Evolutionary conservation across 495 filamentous ascomycete species (phyloP), one percentile per base, ranked within the genome.

Genomic region (Penicillium manginii): DNA sequence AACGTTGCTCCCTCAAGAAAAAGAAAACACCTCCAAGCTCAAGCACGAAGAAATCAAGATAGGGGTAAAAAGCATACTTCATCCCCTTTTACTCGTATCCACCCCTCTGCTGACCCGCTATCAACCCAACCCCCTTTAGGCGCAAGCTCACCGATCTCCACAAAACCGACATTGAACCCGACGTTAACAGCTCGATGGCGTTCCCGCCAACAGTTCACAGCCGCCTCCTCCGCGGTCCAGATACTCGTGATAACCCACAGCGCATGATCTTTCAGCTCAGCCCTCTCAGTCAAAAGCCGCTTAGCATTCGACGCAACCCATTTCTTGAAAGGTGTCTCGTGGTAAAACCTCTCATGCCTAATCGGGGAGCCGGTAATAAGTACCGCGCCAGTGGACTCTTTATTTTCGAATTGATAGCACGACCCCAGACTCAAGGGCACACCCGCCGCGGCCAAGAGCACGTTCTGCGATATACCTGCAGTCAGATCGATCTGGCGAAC

Each of bases 181-280:
- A 56, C 54, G 11, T 56, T 29, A 33, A 56, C 43, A 19, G 43
- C 54, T 45, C 35, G 26, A 17, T 37, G 32, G 11, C 32, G 29
- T n/a, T 56, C 40, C 45, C 43, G 15, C 43, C 43, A 56, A 8
- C 54, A 49, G 35, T 56, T 56, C 18, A 56, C 43, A 49, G 54
- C 54, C 12, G 17, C 43, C 29, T 56, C 54, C 32, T 35, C 43
- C 31, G 37, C 52, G 43, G 17, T 43, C 52, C 52, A 54, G 4
- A 39, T 54, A 54, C 52, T 54, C 21, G 52, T 54, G 21, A 54
- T 39, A 19, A 54, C 52, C 52, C 52, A 54, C 35, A 54, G 19
- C 12, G 33, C 52, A 43, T 43, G 19, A n/a, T 54, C n/a, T 29
- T 43, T 54, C 39, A 54, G 23, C 3, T 54, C 52, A 7, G 17